Base-by-base conservation (phyloP, 257 asterid species). In the Solanum neorickii region DNA sequence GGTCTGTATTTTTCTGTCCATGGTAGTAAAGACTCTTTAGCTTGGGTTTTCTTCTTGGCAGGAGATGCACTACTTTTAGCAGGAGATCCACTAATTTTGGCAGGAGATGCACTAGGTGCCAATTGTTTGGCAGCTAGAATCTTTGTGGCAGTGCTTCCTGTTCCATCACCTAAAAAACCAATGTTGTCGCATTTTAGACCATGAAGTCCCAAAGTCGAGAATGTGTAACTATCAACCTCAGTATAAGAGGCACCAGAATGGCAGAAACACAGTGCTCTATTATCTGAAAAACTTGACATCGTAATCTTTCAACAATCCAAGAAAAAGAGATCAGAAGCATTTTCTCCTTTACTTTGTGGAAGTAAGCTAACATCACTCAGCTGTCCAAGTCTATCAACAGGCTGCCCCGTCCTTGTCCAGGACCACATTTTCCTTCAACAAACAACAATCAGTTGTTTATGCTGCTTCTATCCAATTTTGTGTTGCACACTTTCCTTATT, bases 1-100 rank as follows among this genome's bases (percentile, higher is more conserved):
- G 99, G 99, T 89, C 92, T 91, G 90, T 97, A 93, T 90, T 94
- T 97, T 87, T 94, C 99, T 21, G 96, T 92, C 99, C 99, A 97
- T 52, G 97, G 94, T 93, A 96, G 89, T 76, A 23, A 83, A 86
- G 91, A 86, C 74, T 92, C 91, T 80, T 88, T 89, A 89, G 93
- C 86, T 86, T 83, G 93, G 86, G 20, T 88, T 83, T 93, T 92
- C 75, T 39, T 90, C 91, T 91, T 94, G 41, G 91, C 66, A 86
- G 94, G 87, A 87, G 92, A 83, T 31, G 88, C 91, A 27, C 75
- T 18, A 52, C n/a, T 52, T 52, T 52, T 52, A 23, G 60, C 60
- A 49, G 62, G 62, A 49, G 60, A 15, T 49, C 60, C 25, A 33
- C 27, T 86, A 83, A 9, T 68, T 13, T 91, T 94, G 35, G 91